Evolutionary conservation across 306 rosid species (phyloP).

Genomic region (Phaseolus lunatus): DNA sequence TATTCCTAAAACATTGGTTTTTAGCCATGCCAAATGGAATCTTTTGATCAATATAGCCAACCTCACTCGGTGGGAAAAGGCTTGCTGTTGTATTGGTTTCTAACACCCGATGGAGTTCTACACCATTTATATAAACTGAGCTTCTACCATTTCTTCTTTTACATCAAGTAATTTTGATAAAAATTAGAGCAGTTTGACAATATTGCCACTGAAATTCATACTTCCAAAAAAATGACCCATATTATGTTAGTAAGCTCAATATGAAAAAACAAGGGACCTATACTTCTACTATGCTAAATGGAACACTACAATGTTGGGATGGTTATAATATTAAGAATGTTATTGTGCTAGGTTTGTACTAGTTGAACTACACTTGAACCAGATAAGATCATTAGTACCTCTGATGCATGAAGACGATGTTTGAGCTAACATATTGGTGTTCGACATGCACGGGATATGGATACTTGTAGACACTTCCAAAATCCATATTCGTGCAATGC

Average conservation of each 20-base stretch:
- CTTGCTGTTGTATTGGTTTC: constrained; percentile 5
- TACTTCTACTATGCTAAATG: not conserved
- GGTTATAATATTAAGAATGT: not conserved
- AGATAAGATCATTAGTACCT: not conserved
- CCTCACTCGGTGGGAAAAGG: not conserved
- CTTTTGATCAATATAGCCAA: not conserved
- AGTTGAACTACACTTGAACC: not conserved
- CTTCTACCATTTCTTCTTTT: not conserved
- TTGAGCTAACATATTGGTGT: no score
- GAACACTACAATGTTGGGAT: not conserved
- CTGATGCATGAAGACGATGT: no score
- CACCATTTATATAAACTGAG: constrained; percentile 9
- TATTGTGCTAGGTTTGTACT: not conserved
- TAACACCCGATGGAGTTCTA: not conserved
- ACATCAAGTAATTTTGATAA: constrained; percentile 3
- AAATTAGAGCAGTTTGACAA: constrained; percentile 14
- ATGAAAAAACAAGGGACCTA: not conserved
- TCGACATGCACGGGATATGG: no score
- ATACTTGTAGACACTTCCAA: no score
- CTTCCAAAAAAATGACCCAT: not conserved
- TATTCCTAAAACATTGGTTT: no score
- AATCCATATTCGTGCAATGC: no score
- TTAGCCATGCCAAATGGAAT: not conserved
- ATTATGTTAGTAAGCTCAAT: not conserved
- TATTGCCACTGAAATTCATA: constrained; percentile 1